phyloP scores from a whole-genome alignment of 345 rosid species.

The Lepidium didymum region DNA sequence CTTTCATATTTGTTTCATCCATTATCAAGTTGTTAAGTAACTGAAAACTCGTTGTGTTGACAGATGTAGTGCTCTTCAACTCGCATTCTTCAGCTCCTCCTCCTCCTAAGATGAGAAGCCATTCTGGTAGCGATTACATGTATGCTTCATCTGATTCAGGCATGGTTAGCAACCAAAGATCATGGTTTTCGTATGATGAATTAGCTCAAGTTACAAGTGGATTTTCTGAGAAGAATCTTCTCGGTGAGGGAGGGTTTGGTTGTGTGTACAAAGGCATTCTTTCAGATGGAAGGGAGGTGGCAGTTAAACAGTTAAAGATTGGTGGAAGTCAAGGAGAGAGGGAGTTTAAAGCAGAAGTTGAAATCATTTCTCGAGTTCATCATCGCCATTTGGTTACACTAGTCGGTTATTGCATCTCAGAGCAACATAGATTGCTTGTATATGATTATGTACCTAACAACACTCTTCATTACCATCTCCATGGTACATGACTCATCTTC shows the following conservation, averaged over 20 bases:
- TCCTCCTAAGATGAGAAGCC: constrained; percentile 34
- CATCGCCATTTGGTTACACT: constrained; percentile 97
- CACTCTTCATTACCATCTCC: constrained; percentile 90
- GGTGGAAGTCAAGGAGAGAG: constrained; percentile 99
- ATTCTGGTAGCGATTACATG: constrained; percentile 47
- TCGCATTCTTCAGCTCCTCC: constrained; percentile 45
- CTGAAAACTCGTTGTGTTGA: background rate
- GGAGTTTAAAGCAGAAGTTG: constrained; percentile 95
- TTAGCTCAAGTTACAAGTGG: constrained; percentile 64
- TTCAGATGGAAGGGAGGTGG: constrained; percentile 74
- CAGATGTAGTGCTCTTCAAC: constrained; percentile 66
- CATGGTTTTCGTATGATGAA: constrained; percentile 90
- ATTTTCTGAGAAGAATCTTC: constrained; percentile 63
- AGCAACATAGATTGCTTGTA: constrained; percentile 78
- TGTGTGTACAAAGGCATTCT: constrained; percentile 90
- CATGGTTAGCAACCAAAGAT: constrained; percentile 58
- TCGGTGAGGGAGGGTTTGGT: constrained; percentile 99
- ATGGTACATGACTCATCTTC: constrained; percentile 43
- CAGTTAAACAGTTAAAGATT: constrained; percentile 90
- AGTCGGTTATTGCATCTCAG: constrained; percentile 90
- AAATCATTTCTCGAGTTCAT: constrained; percentile 89
- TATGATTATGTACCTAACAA: constrained; percentile 82
- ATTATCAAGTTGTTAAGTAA: background rate
- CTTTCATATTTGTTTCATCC: background rate
- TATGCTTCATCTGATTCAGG: constrained; percentile 66